phyloP scores from a whole-genome alignment of 1,284 basidiomycete species.

The Trichosporon sp. region DNA sequence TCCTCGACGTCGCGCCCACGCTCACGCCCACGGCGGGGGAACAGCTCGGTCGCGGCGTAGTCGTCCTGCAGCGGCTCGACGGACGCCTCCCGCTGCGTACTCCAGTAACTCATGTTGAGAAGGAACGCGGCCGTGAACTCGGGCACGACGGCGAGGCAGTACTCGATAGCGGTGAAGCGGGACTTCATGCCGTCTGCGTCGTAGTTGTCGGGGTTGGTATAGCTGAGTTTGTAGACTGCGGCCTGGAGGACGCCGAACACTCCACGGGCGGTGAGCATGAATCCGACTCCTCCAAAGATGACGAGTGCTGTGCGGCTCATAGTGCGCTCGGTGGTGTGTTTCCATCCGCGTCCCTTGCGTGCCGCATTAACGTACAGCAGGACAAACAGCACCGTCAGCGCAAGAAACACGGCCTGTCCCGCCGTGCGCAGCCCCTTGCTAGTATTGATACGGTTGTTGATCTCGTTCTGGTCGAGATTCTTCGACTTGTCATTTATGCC shows the following conservation, averaged over 20 bases:
- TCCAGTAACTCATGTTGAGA: conserved; percentile 10
- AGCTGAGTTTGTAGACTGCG: conserved; percentile 3
- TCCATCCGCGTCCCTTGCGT: neutral
- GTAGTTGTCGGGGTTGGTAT: conserved; percentile 22
- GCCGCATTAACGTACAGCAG: conserved; percentile 13
- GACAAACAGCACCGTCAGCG: conserved; percentile 23
- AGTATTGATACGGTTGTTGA: conserved; percentile 2
- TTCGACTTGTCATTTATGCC: neutral
- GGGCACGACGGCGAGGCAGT: conserved; percentile 15
- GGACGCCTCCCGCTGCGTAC: neutral
- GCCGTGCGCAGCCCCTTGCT: conserved; percentile 22
- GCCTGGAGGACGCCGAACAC: conserved; percentile 31
- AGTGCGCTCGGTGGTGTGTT: neutral
- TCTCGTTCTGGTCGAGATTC: neutral
- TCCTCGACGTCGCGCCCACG: no score
- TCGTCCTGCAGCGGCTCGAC: neutral
- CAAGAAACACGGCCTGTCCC: conserved; percentile 31
- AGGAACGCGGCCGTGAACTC: conserved; percentile 15
- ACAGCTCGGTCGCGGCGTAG: neutral
- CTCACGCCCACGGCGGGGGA: neutral
- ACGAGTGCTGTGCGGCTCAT: conserved; percentile 1
- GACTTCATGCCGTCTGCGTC: conserved; percentile 11
- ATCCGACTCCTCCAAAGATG: conserved; percentile 17
- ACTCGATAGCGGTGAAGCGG: conserved; percentile 17
- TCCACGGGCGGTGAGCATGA: conserved; percentile 24